A percentile compares a stretch with the other conserved stretches of the same genome.
These are phyloP conservation scores for Aspergillus haitiensis DNA, from an alignment of 495 filamentous ascomycete genomes.

Conservation along the genomic window DNA sequence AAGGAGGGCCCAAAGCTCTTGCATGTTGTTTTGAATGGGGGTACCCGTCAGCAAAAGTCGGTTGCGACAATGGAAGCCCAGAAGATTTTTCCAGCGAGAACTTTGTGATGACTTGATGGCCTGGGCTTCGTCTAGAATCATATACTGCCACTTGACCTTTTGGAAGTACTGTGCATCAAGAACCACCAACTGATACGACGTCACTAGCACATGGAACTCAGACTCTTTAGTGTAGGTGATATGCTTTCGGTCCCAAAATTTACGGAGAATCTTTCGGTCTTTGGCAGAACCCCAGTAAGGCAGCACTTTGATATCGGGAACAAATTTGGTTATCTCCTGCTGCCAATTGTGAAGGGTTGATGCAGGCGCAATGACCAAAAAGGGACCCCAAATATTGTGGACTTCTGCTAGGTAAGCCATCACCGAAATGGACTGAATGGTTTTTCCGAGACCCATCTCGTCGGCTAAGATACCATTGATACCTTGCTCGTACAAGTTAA, in stretches of 20 bases:
- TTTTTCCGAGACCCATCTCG: conserved; percentile 99
- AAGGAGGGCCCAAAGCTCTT: conserved; percentile 94
- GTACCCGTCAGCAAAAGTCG: conserved; percentile 93
- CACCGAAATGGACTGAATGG: conserved; percentile 97
- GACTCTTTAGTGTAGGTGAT: conserved; percentile 92
- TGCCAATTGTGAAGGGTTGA: conserved; percentile 99
- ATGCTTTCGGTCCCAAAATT: conserved; percentile 98
- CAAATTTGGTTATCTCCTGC: conserved; percentile 93
- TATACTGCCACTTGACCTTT: conserved; percentile 99
- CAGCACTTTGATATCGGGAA: conserved; percentile 88
- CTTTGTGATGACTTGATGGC: conserved; percentile 98
- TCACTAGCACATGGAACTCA: conserved; percentile 92
- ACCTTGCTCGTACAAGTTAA: conserved; percentile 97
- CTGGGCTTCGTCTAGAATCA: conserved; percentile 98
- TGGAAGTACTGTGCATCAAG: conserved; percentile 95
- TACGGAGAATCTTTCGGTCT: conserved; percentile 92
- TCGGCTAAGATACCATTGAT: conserved; percentile 99
- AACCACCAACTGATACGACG: conserved; percentile 96
- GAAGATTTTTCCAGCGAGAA: conserved; percentile 92
- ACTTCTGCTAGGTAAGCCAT: conserved; percentile 98
- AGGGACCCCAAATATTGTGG: conserved; percentile 98
- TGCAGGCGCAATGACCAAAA: conserved; percentile 93
- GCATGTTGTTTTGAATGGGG: conserved; percentile 99
- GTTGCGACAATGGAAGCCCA: conserved; percentile 95
- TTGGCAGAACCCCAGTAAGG: conserved; percentile 96